phyloP scores from a whole-genome alignment of 2,329 filamentous ascomycete species.

The Monosporascus sp. region DNA sequence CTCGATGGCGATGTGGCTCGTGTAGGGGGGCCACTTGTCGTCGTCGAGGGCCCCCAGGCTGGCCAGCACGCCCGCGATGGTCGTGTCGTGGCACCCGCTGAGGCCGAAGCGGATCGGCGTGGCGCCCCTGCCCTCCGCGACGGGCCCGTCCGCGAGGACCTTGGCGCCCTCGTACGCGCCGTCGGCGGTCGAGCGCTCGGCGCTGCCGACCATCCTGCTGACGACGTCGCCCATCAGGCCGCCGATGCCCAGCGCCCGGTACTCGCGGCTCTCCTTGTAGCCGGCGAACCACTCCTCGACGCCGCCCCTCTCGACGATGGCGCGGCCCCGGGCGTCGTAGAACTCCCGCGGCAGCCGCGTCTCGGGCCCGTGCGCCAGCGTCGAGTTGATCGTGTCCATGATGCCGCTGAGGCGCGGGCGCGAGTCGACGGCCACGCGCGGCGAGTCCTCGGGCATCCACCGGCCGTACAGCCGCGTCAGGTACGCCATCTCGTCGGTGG shows the following conservation, averaged over 20 bases:
- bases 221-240: slow-evolving; percentile 79
- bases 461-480: slow-evolving; percentile 71
- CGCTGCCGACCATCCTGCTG: slow-evolving; percentile 64
- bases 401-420: slow-evolving; percentile 82
- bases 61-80: slow-evolving; percentile 71
- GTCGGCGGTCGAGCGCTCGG: slow-evolving; percentile 52
- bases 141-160: slow-evolving; percentile 18
- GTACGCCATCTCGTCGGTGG: slow-evolving; percentile 75
- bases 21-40: slow-evolving; percentile 84
- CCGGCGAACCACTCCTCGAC: slow-evolving; percentile 93
- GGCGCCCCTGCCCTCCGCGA: slow-evolving; percentile 29
- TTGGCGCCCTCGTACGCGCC: slow-evolving; percentile 44
- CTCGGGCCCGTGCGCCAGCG: slow-evolving; percentile 72
- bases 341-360: slow-evolving; percentile 81
- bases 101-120: slow-evolving; percentile 66
- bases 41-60: slow-evolving; percentile 73
- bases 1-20: slow-evolving; percentile 86
- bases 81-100: slow-evolving; percentile 90
- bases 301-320: slow-evolving; percentile 67
- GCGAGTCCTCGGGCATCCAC: slow-evolving; percentile 73
- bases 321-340: slow-evolving; percentile 69
- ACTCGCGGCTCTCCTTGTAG: slow-evolving; percentile 79
- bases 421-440: slow-evolving; percentile 73
- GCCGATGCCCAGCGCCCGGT: slow-evolving; percentile 85
- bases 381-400: slow-evolving; percentile 91